Base-by-base conservation (phyloP, 2,329 filamentous ascomycete genomes). In the Teratosphaeria viscida region DNA sequence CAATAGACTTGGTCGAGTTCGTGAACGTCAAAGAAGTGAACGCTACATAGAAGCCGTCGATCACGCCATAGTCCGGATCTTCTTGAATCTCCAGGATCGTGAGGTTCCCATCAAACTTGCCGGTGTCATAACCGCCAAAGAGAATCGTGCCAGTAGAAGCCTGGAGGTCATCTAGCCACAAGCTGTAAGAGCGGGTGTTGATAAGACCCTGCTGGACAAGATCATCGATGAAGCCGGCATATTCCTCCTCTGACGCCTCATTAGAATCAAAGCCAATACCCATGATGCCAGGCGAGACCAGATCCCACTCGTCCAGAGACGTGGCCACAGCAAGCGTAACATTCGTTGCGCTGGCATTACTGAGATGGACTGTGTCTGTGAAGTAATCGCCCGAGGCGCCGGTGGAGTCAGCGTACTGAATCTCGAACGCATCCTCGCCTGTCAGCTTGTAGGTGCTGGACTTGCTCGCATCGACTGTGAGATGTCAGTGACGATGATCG, bases 181-280 rank as follows among this genome's bases (percentile, higher is more conserved):
- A 29, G 37, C 59, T 61, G 59, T 61, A 63, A 37, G n/a, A 23
- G 10, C 60, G 59, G 37, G 57, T 61, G n/a, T 53, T 32, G 34
- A 63, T 63, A 2, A 56, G 26, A 12, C 59, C 59, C 26, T 61
- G 57, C 27, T 39, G 19, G n/a, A 47, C 39, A 16, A 56, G 14
- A 26, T 39, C 55, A 39, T 56, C 37, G 34, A 47, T 29, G 26
- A 56, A 29, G 14, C 39, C 39, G 14, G 79, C 71, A 64, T 85
- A 85, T 19, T 29, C 23, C 57, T 80, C 80, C 54, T 88, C 83
- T 66, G 87, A 84, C 12, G 88, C 89, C 74, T 96, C 92, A 71
- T 95, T 94, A 64, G 80, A 72, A 0, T 81, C 71, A 71, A 96
- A 96, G 6, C 92, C 92, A 62, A 97, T 87, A 19, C 92, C 92